These are phyloP conservation scores for Phycomyces blakesleeanus DNA, from an alignment of 192 early-diverging fungal species.

Conservation along the genomic window DNA sequence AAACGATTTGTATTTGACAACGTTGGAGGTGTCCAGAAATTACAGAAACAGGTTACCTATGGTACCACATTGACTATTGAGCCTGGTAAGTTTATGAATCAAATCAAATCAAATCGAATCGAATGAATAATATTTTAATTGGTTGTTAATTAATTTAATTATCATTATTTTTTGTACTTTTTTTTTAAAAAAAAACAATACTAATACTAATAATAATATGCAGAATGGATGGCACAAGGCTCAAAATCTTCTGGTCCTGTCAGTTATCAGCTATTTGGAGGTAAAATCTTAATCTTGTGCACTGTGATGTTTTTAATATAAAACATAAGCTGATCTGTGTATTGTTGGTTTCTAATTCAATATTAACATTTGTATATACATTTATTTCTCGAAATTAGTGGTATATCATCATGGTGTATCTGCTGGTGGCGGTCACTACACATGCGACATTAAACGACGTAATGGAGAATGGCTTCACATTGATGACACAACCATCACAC, in stretches of 20 bases:
- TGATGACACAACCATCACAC: conserved; percentile 80
- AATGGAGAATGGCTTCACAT: conserved; percentile 84
- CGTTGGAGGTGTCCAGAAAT: conserved; percentile 74
- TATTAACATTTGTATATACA: not conserved
- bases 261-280: conserved; percentile 73
- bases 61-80: conserved; percentile 57
- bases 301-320: no score
- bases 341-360: not conserved
- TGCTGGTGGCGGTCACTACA: conserved; percentile 94
- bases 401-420: conserved; percentile 93
- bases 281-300: no score
- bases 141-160: no score
- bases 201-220: not conserved
- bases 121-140: no score
- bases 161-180: no score
- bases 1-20: conserved; percentile 90
- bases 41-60: conserved; percentile 83
- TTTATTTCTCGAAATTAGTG: conserved; percentile 44
- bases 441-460: conserved; percentile 80
- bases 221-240: conserved; percentile 61
- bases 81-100: conserved; percentile 40
- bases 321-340: no score
- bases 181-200: not conserved
- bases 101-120: no score
- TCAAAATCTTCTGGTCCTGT: conserved; percentile 38